phyloP scores from a whole-genome alignment of 164 flowering plant genomes.

The Malania oleifera region DNA sequence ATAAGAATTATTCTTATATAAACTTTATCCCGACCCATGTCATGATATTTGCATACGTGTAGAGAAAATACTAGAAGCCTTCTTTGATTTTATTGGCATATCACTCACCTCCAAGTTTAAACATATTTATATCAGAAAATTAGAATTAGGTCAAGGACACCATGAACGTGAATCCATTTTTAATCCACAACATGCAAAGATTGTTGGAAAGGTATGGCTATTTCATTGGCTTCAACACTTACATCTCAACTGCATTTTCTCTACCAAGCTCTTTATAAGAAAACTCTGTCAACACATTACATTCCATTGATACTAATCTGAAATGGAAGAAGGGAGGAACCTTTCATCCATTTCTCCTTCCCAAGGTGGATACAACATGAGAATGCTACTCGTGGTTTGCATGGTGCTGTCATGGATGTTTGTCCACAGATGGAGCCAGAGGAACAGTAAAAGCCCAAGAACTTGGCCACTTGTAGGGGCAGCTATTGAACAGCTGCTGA shows the following conservation, averaged over 20 bases:
- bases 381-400: constrained; percentile 24
- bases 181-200: constrained; percentile 23
- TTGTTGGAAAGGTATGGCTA: constrained; percentile 16
- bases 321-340: constrained; percentile 11
- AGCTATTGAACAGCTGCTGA: constrained; percentile 67
- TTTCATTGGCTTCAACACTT: constrained; percentile 7
- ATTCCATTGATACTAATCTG: background rate
- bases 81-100: too few species aligned
- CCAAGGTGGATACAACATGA: constrained; percentile 20
- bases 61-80: too few species aligned
- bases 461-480: constrained; percentile 97
- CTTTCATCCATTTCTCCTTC: constrained; percentile 7
- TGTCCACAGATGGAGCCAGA: constrained; percentile 69
- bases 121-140: too few species aligned
- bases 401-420: constrained; percentile 47
- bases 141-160: constrained; percentile 11
- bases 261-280: constrained; percentile 8
- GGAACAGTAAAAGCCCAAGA: constrained; percentile 70
- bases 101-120: too few species aligned
- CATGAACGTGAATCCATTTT: constrained; percentile 17
- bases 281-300: constrained; percentile 1
- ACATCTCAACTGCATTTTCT: constrained; percentile 11
- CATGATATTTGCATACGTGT: too few species aligned
- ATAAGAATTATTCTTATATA: too few species aligned
- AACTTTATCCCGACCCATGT: too few species aligned